Conservation (phyloP, 805 yeast genomes). For the Blastobotrys parvus region DNA sequence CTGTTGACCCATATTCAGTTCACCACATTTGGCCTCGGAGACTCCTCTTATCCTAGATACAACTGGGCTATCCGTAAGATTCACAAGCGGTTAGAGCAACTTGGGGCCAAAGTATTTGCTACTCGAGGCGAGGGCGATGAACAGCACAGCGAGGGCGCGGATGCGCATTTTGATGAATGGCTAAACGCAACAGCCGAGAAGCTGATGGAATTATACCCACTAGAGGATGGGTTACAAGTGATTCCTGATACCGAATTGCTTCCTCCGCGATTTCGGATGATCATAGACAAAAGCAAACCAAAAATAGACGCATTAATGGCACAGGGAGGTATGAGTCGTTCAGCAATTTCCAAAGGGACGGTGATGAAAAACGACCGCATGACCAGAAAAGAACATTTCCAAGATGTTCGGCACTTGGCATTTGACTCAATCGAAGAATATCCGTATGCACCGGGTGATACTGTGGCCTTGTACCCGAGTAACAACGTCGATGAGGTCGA, state of each 20-base stretch:
- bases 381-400: slow-evolving; percentile 70
- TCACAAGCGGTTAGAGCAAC: slow-evolving; percentile 66
- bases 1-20: slow-evolving; percentile 54
- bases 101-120: slow-evolving; percentile 70
- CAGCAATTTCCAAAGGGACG: slow-evolving; percentile 33
- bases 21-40: slow-evolving; percentile 86
- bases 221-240: slow-evolving; percentile 11
- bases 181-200: slow-evolving; percentile 39
- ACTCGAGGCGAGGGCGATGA: slow-evolving; percentile 88
- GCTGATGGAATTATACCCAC: slow-evolving; percentile 20
- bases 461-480: slow-evolving; percentile 65
- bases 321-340: slow-evolving; percentile 27
- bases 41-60: slow-evolving; percentile 80
- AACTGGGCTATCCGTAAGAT: slow-evolving; percentile 83
- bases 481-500: slow-evolving; percentile 62
- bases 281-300: slow-evolving; percentile 24
- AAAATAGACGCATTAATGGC: slow-evolving; percentile 11
- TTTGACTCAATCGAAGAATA: slow-evolving; percentile 28
- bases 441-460: slow-evolving; percentile 68
- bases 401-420: slow-evolving; percentile 68
- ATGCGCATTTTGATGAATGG: slow-evolving; percentile 73
- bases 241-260: slow-evolving; percentile 32
- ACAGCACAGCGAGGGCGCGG: slow-evolving; percentile 59
- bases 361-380: slow-evolving; percentile 49
- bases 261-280: slow-evolving; percentile 30